Evolutionary conservation across 768 basidiomycete genomes (phyloP).

Genomic region (Boletus rubropictus): DNA sequence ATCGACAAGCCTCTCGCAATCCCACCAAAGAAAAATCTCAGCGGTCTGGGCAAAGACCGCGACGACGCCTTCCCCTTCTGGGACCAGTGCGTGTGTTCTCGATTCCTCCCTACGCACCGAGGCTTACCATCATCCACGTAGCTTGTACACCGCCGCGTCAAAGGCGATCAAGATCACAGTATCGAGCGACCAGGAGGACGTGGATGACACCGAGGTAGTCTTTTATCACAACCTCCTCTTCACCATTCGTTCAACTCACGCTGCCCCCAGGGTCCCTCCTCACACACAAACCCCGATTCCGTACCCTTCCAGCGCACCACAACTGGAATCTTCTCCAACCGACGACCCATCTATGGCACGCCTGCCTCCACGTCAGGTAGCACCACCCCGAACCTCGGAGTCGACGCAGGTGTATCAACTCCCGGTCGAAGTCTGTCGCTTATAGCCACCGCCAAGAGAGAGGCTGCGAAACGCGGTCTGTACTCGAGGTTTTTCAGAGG

Average conservation of each 20-base stretch:
- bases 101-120: background rate
- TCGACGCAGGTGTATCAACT: background rate
- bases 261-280: slow-evolving; percentile 10
- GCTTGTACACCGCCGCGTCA: slow-evolving; percentile 73
- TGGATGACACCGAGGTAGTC: slow-evolving; percentile 21
- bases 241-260: background rate
- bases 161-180: slow-evolving; percentile 75
- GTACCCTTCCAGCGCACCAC: slow-evolving; percentile 49
- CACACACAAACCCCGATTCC: slow-evolving; percentile 10
- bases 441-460: slow-evolving; percentile 63
- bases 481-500: slow-evolving; percentile 84
- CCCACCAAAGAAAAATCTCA: slow-evolving; percentile 78
- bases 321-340: slow-evolving; percentile 74
- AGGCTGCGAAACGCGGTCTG: slow-evolving; percentile 67
- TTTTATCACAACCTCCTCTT: no score
- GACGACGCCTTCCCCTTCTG: slow-evolving; percentile 97
- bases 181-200: slow-evolving; percentile 47
- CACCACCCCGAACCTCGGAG: slow-evolving; percentile 33
- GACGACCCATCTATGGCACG: slow-evolving; percentile 49
- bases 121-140: slow-evolving; percentile 6
- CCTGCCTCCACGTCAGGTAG: slow-evolving; percentile 43
- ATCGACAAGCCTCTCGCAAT: slow-evolving; percentile 72
- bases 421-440: slow-evolving; percentile 39
- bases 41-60: slow-evolving; percentile 86
- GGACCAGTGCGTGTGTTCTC: slow-evolving; percentile 81